These are phyloP conservation scores for Fusarium liriodendri DNA, from an alignment of 2,329 filamentous ascomycete species.

Conservation along the genomic window DNA sequence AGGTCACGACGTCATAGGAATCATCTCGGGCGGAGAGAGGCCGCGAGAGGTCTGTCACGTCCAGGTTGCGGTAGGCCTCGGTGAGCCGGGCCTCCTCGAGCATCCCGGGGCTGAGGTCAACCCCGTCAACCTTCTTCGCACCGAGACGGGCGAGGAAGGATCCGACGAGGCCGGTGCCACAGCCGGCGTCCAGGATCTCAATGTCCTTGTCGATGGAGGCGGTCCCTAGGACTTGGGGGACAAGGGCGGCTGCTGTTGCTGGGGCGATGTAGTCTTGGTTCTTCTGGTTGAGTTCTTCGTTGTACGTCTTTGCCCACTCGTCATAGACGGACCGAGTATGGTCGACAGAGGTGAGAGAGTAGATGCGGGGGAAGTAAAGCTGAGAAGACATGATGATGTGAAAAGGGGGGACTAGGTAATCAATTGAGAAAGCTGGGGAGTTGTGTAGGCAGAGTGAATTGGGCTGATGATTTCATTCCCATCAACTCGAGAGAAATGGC, in stretches of 20 bases:
- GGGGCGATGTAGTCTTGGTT: constrained; percentile 58
- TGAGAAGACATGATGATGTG: constrained; percentile 40
- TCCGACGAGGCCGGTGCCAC: constrained; percentile 66
- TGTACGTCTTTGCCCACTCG: constrained; percentile 51
- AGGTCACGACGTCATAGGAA: constrained; percentile 62
- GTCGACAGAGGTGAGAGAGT: constrained; percentile 41
- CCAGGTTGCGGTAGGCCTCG: constrained; percentile 59
- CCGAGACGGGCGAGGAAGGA: constrained; percentile 56
- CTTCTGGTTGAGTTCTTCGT: constrained; percentile 48
- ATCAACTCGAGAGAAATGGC: constrained; percentile 14
- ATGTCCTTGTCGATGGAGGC: constrained; percentile 36
- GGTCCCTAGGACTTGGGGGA: constrained; percentile 46
- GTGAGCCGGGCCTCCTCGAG: constrained; percentile 61
- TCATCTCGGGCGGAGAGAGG: constrained; percentile 52
- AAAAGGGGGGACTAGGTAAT: background rate
- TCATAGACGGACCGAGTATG: constrained; percentile 49
- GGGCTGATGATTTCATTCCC: constrained; percentile 14
- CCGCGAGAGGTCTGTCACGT: constrained; percentile 59
- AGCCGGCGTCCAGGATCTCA: constrained; percentile 65
- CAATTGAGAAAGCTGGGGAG: constrained; percentile 1
- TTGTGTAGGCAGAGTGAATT: constrained; percentile 3
- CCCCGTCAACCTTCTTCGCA: constrained; percentile 60
- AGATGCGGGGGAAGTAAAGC: constrained; percentile 41
- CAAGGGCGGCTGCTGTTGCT: constrained; percentile 48
- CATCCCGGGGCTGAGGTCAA: constrained; percentile 66